These are phyloP conservation scores for Flagelloscypha sp. DNA, from an alignment of 768 basidiomycete genomes.

Conservation along the genomic window DNA sequence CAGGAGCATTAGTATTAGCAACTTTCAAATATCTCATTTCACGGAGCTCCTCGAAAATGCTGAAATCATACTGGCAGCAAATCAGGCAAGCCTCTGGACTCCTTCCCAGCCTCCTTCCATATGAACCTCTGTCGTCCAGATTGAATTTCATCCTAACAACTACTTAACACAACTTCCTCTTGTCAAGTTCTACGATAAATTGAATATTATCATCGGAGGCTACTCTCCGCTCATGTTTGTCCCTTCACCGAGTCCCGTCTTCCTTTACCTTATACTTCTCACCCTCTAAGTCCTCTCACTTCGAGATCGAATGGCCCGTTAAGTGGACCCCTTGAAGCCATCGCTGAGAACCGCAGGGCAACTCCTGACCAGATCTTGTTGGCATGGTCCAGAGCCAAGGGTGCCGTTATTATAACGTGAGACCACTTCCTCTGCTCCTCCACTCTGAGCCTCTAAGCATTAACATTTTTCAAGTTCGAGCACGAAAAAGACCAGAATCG, in stretches of 20 bases:
- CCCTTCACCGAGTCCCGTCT: not conserved
- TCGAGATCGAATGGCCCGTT: constrained; percentile 52
- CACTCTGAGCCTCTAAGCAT: no score
- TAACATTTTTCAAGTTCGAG: no score
- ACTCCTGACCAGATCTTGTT: constrained; percentile 61
- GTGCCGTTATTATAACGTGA: constrained; percentile 57
- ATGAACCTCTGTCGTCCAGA: constrained; percentile 28
- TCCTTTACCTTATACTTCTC: constrained; percentile 2
- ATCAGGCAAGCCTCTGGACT: constrained; percentile 41
- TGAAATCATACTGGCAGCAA: constrained; percentile 56
- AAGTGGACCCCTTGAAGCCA: constrained; percentile 46
- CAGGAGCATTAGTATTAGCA: constrained; percentile 69
- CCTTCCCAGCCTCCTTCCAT: not conserved
- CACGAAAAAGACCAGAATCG: no score
- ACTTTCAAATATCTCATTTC: constrained; percentile 52
- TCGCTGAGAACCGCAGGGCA: constrained; percentile 42
- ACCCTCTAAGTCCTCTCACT: constrained; percentile 47
- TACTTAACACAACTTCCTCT: constrained; percentile 43
- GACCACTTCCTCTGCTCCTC: no score
- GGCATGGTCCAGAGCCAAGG: constrained; percentile 67
- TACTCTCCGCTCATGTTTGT: constrained; percentile 61
- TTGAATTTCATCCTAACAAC: constrained; percentile 66
- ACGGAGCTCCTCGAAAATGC: constrained; percentile 46
- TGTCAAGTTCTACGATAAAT: constrained; percentile 45
- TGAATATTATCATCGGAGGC: constrained; percentile 63